phyloP scores from a whole-genome alignment of 2,329 filamentous ascomycete genomes.

The Neopestalotiopsis clavispora region DNA sequence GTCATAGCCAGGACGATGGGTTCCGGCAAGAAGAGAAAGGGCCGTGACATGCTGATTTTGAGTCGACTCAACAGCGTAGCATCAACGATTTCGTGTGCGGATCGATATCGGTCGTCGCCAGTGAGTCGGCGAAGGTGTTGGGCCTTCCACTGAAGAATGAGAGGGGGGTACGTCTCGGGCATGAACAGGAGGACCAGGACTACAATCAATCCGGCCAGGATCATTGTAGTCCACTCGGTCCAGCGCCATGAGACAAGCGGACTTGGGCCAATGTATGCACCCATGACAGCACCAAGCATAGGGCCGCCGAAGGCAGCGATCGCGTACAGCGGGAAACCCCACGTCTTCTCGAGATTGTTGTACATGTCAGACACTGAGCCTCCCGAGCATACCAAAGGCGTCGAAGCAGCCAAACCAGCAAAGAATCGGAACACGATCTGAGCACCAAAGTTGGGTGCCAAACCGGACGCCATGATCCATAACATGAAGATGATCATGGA shows the following conservation, averaged over 20 bases:
- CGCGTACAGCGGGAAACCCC: constrained; percentile 51
- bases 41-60: constrained; percentile 49
- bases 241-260: constrained; percentile 61
- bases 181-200: constrained; percentile 28
- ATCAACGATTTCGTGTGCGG: constrained; percentile 64
- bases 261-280: constrained; percentile 68
- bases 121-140: constrained; percentile 63
- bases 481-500: constrained; percentile 46
- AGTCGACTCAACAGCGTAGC: constrained; percentile 56
- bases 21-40: constrained; percentile 44
- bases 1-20: constrained; percentile 48
- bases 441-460: constrained; percentile 45
- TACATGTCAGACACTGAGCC: constrained; percentile 47
- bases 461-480: constrained; percentile 48
- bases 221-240: constrained; percentile 68
- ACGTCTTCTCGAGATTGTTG: constrained; percentile 39
- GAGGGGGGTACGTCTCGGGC: constrained; percentile 21
- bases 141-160: constrained; percentile 64
- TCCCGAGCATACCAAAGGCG: constrained; percentile 46
- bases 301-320: constrained; percentile 47
- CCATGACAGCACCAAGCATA: constrained; percentile 47
- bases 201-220: constrained; percentile 63
- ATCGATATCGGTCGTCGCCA: constrained; percentile 64
- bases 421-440: constrained; percentile 52
- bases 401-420: constrained; percentile 49